Conservation (phyloP, 176 grass and related monocot species). For the Oryza officinalis region DNA sequence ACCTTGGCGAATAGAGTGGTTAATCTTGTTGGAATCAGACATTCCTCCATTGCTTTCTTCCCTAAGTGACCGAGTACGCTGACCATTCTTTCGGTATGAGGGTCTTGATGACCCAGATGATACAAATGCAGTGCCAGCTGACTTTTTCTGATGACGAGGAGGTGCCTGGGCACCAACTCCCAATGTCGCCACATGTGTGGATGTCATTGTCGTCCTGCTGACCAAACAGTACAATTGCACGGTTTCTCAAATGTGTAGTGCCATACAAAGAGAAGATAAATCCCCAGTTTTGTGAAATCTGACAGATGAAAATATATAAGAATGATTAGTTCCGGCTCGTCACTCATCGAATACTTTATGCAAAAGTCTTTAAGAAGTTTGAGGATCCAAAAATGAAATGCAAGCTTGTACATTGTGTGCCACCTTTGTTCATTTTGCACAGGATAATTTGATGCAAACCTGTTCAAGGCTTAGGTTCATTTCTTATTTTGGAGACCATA, state of each 20-base stretch:
- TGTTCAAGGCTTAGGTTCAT: background rate
- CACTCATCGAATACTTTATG: background rate
- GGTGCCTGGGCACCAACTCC: conserved; percentile 37
- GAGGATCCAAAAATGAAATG: background rate
- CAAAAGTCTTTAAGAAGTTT: background rate
- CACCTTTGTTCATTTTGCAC: background rate
- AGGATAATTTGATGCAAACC: background rate
- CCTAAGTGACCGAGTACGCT: conserved; percentile 35
- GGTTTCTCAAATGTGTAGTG: conserved; percentile 32
- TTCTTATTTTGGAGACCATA: background rate
- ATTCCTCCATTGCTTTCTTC: conserved; percentile 43
- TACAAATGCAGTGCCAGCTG: conserved; percentile 32
- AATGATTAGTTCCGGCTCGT: background rate
- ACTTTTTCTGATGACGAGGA: conserved; percentile 42
- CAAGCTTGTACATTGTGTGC: background rate
- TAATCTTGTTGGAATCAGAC: conserved; percentile 47
- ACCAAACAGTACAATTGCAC: conserved; percentile 17
- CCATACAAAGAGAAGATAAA: conserved; percentile 36
- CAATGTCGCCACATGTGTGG: conserved; percentile 34
- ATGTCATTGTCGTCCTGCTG: conserved; percentile 28
- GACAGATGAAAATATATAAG: background rate
- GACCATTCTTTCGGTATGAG: conserved; percentile 30
- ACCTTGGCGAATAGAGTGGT: conserved; percentile 49
- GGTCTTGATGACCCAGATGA: conserved; percentile 30
- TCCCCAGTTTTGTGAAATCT: conserved; percentile 22